A percentile compares a stretch with the other conserved stretches of the same genome.
phyloP scores from a whole-genome alignment of 176 grass and related monocot genomes.

The Zea mays region Zm-B73-REFERENCE-NAM-5.0 NC_050103.1:177460001-177460500 shows the following conservation, averaged over 20 bases:
- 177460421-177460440: conserved; percentile 38
- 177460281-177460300: conserved; percentile 60
- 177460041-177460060: conserved; percentile 16
- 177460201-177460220: conserved; percentile 43
- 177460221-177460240: conserved; percentile 38
- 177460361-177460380: conserved; percentile 39
- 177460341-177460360: conserved; percentile 39
- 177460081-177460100: conserved; percentile 36
- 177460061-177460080: neutral
- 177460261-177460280: conserved; percentile 42
- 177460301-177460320: conserved; percentile 37
- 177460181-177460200: conserved; percentile 40
- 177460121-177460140: conserved; percentile 50
- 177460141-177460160: conserved; percentile 46
- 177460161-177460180: conserved; percentile 45
- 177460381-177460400: conserved; percentile 31
- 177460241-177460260: conserved; percentile 30
- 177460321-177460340: conserved; percentile 34
- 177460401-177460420: conserved; percentile 48
- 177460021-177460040: neutral
- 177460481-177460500: conserved; percentile 27
- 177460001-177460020: too few species aligned
- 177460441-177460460: conserved; percentile 11
- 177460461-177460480: conserved; percentile 30
- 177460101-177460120: conserved; percentile 57